Base-by-base conservation (phyloP, 2,329 filamentous ascomycete genomes). In the Clarireedia paspali region DNA sequence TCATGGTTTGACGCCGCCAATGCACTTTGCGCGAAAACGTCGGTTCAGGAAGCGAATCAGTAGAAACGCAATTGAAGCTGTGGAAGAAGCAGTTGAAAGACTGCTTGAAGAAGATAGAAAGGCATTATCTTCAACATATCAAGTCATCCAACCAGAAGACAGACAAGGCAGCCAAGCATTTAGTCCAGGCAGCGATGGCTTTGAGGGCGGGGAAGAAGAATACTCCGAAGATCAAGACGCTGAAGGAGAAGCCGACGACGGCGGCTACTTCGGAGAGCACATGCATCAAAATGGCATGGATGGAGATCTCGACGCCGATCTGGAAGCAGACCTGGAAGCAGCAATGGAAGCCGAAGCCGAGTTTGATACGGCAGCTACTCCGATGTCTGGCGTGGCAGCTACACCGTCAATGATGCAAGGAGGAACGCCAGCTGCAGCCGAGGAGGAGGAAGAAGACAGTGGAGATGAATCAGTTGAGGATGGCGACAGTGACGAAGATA, bases 1-100 rank as follows among this genome's bases (percentile, higher is more conserved):
- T 3, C 80, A 83, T 66, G 81, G 81, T 17, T 69, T 84, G 14
- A 83, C 81, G 3, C 78, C 81, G 20, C 81, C 81, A 4, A 82
- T 83, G 79, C 76, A 80, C 60, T 79, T 73, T 68, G 80, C 77
- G 5, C 75, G 80, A 42, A 80, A 79, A 63, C 73, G 78, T 30
- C 73, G 81, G n/a, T 84, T 83, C 66, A 70, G 80, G 51, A 80
- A 79, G 60, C 74, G 80, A 6, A 73, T 80, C 45, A 79, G 74
- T 24, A 77, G 80, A 61, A 75, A 75, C 17, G 75, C 79, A 36
- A 80, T 81, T 49, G 78, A 82, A 62, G 76, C 78, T 45, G 77
- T 81, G 6, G 81, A 84, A 61, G 75, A 75, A 45, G 74, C 78
- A 47, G 79, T 83, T 40, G 76, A 82, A 56, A 71, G 72, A 39